phyloP scores from a whole-genome alignment of 345 rosid species.

The Rhodamnia rubescens region DNA sequence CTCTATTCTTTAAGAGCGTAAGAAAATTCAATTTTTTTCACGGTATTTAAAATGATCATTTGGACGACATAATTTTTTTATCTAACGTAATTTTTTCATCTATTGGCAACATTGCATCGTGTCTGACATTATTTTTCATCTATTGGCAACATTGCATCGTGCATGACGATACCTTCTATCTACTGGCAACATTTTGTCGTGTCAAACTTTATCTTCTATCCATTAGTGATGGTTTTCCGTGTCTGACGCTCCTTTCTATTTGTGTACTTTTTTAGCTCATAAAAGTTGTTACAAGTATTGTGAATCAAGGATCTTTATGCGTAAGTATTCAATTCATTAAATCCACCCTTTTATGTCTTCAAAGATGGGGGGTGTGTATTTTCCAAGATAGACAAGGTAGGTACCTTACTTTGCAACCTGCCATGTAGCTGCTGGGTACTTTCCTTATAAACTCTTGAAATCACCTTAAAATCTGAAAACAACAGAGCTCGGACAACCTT shows the following conservation, averaged over 20 bases:
- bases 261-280: background rate
- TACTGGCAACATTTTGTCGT: background rate
- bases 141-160: background rate
- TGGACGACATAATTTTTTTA: background rate
- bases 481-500: background rate
- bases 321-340: background rate
- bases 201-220: no score
- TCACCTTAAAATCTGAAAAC: background rate
- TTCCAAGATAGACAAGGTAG: background rate
- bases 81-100: no score
- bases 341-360: background rate
- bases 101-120: background rate
- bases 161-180: background rate
- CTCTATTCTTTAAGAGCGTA: background rate
- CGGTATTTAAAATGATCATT: background rate
- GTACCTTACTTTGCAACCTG: background rate
- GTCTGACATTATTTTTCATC: background rate
- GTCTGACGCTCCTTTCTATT: background rate
- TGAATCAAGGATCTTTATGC: background rate
- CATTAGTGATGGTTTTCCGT: no score
- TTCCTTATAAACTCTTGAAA: background rate
- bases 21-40: background rate
- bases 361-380: background rate
- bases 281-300: background rate
- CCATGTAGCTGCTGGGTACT: background rate